A percentile compares a stretch with the other conserved stretches of the same genome.
Conservation (phyloP, 2,329 filamentous ascomycete species). For the Fusarium napiforme region DNA sequence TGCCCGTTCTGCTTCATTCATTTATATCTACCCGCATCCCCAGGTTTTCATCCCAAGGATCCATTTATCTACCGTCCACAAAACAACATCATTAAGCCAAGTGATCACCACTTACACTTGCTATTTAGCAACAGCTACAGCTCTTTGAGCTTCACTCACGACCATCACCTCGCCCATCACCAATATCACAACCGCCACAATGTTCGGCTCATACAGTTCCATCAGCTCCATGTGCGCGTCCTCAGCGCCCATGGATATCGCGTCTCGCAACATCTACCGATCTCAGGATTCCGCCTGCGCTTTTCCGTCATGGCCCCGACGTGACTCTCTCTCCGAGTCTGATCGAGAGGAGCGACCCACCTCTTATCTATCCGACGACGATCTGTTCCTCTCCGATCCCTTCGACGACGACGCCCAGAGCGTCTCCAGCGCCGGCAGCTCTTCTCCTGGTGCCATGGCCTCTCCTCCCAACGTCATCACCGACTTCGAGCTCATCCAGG, state of each 20-base stretch:
- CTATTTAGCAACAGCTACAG: conserved; percentile 30
- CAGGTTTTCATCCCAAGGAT: conserved; percentile 33
- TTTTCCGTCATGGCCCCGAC: conserved; percentile 69
- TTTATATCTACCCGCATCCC: conserved; percentile 46
- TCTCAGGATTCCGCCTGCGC: conserved; percentile 61
- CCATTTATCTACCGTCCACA: conserved; percentile 33
- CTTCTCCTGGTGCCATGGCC: conserved; percentile 48
- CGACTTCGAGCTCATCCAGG: conserved; percentile 61
- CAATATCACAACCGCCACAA: conserved; percentile 47
- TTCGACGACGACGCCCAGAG: conserved; percentile 63
- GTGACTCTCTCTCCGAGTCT: conserved; percentile 61
- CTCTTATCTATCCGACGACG: conserved; percentile 72
- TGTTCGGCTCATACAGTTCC: conserved; percentile 63
- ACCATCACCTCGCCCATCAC: conserved; percentile 36
- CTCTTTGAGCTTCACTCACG: conserved; percentile 35
- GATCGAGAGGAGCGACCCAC: conserved; percentile 58
- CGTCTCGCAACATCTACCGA: conserved; percentile 52
- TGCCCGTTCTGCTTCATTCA: conserved; percentile 41
- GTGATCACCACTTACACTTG: conserved; percentile 32
- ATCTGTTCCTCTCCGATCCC: conserved; percentile 65
- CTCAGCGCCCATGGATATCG: conserved; percentile 60
- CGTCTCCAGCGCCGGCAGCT: conserved; percentile 59
- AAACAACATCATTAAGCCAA: conserved; percentile 28
- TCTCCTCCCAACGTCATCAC: conserved; percentile 53
- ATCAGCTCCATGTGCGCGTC: conserved; percentile 61